These are phyloP conservation scores for Boletus huronensis DNA, from an alignment of 768 basidiomycete genomes.

Conservation along the genomic window DNA sequence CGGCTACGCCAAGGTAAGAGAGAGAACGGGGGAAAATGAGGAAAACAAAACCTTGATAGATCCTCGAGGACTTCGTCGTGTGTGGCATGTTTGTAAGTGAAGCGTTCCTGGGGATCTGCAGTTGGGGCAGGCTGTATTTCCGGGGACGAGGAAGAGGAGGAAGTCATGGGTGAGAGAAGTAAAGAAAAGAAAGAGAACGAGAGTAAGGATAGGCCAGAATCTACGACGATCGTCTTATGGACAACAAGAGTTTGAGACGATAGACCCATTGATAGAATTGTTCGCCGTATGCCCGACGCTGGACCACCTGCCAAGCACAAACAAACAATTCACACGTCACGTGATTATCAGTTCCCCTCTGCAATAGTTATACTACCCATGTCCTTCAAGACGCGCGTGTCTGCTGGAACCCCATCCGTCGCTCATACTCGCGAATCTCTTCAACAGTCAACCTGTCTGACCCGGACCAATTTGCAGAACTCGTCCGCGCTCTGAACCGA, in stretches of 20 bases:
- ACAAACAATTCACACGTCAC: slow-evolving; percentile 23
- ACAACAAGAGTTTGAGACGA: slow-evolving; percentile 29
- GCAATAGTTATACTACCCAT: slow-evolving; percentile 3
- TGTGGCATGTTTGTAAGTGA: slow-evolving; percentile 65
- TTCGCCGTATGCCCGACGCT: slow-evolving; percentile 18
- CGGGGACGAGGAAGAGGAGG: slow-evolving; percentile 76
- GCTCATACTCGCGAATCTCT: slow-evolving; percentile 85
- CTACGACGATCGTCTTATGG: slow-evolving; percentile 32
- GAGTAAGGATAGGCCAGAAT: slow-evolving; percentile 27
- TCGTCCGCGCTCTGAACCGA: slow-evolving; percentile 84
- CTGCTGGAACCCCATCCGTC: slow-evolving; percentile 80
- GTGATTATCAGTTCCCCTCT: slow-evolving; percentile 3
- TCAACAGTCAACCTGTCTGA: slow-evolving; percentile 79
- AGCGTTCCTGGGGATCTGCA: slow-evolving; percentile 37
- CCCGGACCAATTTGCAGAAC: slow-evolving; percentile 96
- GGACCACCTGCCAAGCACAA: slow-evolving; percentile 16
- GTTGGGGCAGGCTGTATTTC: slow-evolving; percentile 56
- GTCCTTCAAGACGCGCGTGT: slow-evolving; percentile 14
- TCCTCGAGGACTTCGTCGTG: slow-evolving; percentile 89
- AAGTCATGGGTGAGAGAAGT: slow-evolving; percentile 51
- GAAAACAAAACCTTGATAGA: slow-evolving; percentile 65
- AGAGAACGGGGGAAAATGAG: slow-evolving; percentile 7
- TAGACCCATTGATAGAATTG: slow-evolving; percentile 24
- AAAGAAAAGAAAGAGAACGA: slow-evolving; percentile 31
- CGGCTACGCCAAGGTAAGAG: slow-evolving; percentile 50